Evolutionary conservation across 2,329 filamentous ascomycete species (phyloP), one percentile per base, ranked within the genome.

Genomic region (Xylariaceae sp.): DNA sequence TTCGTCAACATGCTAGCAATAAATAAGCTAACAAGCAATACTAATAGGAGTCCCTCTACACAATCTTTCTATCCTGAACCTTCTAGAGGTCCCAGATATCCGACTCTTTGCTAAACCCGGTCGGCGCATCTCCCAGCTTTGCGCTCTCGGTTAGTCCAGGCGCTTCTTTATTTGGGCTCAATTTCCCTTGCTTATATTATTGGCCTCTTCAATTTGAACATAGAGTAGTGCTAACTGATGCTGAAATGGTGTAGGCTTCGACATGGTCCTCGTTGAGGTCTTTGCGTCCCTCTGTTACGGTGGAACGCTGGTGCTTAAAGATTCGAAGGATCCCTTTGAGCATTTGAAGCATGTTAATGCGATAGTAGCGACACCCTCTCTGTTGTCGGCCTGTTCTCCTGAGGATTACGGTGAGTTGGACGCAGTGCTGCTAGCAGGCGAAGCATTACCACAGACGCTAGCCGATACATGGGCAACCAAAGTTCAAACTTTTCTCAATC

Each of bases 261-360:
- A 50, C 21, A 42, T 42, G 27, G 37, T 18, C 8, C 21, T 51
- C 1, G 10, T 36, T 16, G 48, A 51, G 32, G 20, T 51, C 4
- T 41, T 42, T 18, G 29, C 35, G n/a, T 41, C 43, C 6, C 52
- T 58, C 9, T 55, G 56, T 24, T 53, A 58, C 35, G 56, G 56
- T 18, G 56, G 41, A 11, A 58, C 52, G 8, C 52, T 55, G 8
- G 56, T 58, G n/a, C 41, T 58, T 7, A 55, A 55, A 21, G 56
- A 58, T 35, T 27, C 37, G 4, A 30, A 35, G 18, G 44, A 58
- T 20, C 52, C 56, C 10, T 55, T 55, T 13, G 40, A 48, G 20
- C 56, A 58, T 32, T 27, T 58, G n/a, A 41, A 55, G 6, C 39
- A 36, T 26, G 52, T 53, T 24, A 36, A 55, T n/a, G 44, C 53